Percentiles rank a stretch among this genome's conserved stretches.
Conservation (phyloP, 192 early-diverging fungal species). For the Umbelopsis vinacea region DNA sequence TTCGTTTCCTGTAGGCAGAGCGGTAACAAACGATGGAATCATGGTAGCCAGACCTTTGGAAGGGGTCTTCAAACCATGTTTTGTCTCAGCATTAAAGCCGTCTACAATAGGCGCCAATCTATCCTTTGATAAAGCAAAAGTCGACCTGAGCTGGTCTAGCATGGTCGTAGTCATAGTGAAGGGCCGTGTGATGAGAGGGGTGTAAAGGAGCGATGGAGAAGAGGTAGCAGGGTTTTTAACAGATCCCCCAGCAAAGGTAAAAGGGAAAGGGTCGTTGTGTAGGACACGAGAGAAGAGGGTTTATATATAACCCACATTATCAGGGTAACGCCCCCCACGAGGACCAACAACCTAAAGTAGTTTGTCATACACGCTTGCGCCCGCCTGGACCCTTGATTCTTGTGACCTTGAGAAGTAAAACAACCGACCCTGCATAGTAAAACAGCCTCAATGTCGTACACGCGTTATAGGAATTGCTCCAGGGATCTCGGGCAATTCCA, state of each 20-base stretch:
- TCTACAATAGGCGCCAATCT: conserved; percentile 34
- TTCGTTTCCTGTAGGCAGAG: conserved; percentile 81
- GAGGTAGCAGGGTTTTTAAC: conserved; percentile 4
- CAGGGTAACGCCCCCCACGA: conserved; percentile 22
- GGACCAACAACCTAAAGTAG: conserved; percentile 12
- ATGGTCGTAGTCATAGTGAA: conserved; percentile 2
- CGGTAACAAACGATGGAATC: conserved; percentile 89
- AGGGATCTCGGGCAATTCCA: conserved; percentile 20
- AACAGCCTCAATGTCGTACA: conserved; percentile 18
- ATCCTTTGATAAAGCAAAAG: conserved; percentile 27
- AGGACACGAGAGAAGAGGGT: not conserved
- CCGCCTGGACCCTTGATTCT: conserved; percentile 24
- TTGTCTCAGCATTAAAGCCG: conserved; percentile 34
- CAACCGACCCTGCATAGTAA: conserved; percentile 17
- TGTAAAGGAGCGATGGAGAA: conserved; percentile 5
- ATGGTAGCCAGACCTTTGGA: conserved; percentile 62
- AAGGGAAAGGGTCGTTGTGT: conserved; percentile 3
- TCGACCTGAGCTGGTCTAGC: conserved; percentile 22
- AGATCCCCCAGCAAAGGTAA: not conserved
- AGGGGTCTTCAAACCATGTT: conserved; percentile 36
- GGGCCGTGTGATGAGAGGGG: not conserved
- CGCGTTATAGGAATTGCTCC: not conserved
- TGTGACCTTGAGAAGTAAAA: conserved; percentile 23
- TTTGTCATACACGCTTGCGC: conserved; percentile 9
- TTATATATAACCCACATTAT: conserved; percentile 14